These are phyloP conservation scores for Mangifera indica DNA, from an alignment of 345 rosid genomes.

Conservation along the genomic window DNA sequence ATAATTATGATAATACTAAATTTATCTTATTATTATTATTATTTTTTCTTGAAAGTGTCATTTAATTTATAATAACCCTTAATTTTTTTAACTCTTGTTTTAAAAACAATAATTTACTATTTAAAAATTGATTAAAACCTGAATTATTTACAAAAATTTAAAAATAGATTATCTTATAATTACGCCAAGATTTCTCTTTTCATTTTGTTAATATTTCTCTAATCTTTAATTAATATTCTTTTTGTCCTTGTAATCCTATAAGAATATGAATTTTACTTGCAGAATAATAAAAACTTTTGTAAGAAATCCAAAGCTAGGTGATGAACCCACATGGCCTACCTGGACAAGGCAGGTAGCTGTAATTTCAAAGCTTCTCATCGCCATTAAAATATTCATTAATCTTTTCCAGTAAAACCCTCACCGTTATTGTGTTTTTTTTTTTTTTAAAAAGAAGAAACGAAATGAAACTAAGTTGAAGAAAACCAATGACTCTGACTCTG, in stretches of 20 bases:
- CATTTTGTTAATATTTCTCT: neutral
- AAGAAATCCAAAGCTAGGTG: constrained; percentile 13
- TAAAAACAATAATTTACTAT: no score
- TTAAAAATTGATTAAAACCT: no score
- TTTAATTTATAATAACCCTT: no score
- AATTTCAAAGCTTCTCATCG: constrained; percentile 18
- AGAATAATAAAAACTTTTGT: neutral
- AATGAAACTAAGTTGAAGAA: constrained; percentile 27
- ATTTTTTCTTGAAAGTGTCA: no score
- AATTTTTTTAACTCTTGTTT: no score
- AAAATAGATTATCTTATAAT: neutral
- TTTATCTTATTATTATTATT: no score
- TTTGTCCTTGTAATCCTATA: neutral
- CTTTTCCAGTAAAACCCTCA: neutral
- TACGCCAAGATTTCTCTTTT: neutral
- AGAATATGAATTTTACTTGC: constrained; percentile 1
- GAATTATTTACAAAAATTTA: no score
- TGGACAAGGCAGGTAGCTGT: constrained; percentile 30
- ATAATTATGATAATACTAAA: no score
- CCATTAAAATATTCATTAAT: neutral
- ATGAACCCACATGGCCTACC: constrained; percentile 42
- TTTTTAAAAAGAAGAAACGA: neutral
- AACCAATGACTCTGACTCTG: constrained; percentile 51
- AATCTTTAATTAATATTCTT: neutral
- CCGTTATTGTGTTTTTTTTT: neutral